Evolutionary conservation across 78 protist species (phyloP).

Genomic region (Emiliania huxleyi): DNA sequence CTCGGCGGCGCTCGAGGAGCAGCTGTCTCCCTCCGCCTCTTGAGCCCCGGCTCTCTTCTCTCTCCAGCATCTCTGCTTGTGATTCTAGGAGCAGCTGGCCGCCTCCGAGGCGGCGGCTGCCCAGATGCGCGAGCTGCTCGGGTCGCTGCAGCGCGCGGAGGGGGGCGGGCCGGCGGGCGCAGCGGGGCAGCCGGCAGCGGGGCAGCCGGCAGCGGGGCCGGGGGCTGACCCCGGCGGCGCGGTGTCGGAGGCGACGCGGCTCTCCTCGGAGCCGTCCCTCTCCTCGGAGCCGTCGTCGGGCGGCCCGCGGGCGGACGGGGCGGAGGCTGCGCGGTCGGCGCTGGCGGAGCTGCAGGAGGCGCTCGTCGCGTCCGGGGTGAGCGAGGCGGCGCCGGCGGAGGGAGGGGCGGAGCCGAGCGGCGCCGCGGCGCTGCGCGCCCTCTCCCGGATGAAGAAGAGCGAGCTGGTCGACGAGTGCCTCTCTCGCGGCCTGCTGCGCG

Average conservation of each 20-base stretch:
- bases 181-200: too few species aligned
- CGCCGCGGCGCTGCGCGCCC: neutral
- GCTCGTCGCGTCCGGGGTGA: neutral
- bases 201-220: too few species aligned
- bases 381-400: too few species aligned
- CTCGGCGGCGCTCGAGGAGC: neutral
- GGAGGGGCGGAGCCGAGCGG: neutral
- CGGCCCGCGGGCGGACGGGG: neutral
- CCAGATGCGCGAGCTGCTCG: neutral
- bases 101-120: neutral
- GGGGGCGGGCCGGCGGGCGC: too few species aligned
- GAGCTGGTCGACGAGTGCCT: neutral
- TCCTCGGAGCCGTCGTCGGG: too few species aligned
- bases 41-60: too few species aligned
- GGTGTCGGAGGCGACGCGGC: neutral
- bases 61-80: too few species aligned
- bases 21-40: too few species aligned
- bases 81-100: too few species aligned
- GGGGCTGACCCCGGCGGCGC: neutral
- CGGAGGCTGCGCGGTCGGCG: neutral
- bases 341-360: neutral
- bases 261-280: neutral
- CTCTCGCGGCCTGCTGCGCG: neutral
- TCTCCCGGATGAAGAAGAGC: neutral
- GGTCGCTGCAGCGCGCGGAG: neutral